Conservation (phyloP, 768 basidiomycete species). For the Podaxis sp. region DNA sequence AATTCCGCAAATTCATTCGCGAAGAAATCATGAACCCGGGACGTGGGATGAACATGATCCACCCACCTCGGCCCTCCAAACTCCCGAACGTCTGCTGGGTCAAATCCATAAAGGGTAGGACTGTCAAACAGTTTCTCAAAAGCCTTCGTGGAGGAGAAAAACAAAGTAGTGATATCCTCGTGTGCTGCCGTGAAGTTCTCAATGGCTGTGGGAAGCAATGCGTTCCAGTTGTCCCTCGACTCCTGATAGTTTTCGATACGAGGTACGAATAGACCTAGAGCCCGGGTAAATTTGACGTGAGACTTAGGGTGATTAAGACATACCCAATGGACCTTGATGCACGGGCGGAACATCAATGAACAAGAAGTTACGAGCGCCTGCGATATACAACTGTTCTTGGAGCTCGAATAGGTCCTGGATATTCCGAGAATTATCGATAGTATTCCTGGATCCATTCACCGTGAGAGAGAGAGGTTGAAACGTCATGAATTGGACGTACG, state of each 20-base stretch:
- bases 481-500: slow-evolving; percentile 28
- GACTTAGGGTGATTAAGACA: slow-evolving; percentile 11
- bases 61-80: slow-evolving; percentile 44
- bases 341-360: slow-evolving; percentile 62
- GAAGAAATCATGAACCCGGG: slow-evolving; percentile 37
- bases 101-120: slow-evolving; percentile 39
- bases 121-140: slow-evolving; percentile 50
- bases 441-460: neutral
- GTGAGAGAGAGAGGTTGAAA: too few relatives aligned
- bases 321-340: slow-evolving; percentile 44
- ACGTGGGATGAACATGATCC: slow-evolving; percentile 54
- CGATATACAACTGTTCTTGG: slow-evolving; percentile 47
- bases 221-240: slow-evolving; percentile 43
- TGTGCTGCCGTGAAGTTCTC: slow-evolving; percentile 36
- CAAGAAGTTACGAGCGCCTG: slow-evolving; percentile 53
- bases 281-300: neutral
- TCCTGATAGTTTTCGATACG: slow-evolving; percentile 1
- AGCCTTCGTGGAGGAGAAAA: slow-evolving; percentile 46
- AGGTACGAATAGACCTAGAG: neutral
- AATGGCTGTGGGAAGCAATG: slow-evolving; percentile 26
- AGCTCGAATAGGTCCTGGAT: slow-evolving; percentile 38
- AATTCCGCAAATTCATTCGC: neutral
- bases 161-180: slow-evolving; percentile 42
- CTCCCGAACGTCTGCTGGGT: slow-evolving; percentile 21
- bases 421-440: slow-evolving; percentile 22